phyloP scores from a whole-genome alignment of 495 filamentous ascomycete genomes.

The Pseudoneurospora amorphoporcata region DNA sequence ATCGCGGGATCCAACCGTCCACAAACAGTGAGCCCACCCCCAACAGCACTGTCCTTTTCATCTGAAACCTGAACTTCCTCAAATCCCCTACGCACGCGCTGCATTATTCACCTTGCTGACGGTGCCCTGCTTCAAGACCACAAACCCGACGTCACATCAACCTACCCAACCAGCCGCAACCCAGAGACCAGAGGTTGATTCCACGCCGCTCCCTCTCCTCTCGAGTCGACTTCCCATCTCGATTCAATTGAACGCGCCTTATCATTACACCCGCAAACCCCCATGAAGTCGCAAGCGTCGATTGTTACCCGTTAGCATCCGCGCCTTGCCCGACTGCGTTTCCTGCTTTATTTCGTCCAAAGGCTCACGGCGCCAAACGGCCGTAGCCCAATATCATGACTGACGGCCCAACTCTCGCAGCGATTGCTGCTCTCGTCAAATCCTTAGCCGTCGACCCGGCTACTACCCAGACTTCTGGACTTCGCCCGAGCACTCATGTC shows the following conservation, averaged over 20 bases:
- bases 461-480: constrained; percentile 16
- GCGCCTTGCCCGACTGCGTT: constrained; percentile 2
- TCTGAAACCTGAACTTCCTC: background rate
- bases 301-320: background rate
- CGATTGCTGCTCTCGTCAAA: constrained; percentile 52
- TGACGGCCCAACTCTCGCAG: constrained; percentile 52
- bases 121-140: background rate
- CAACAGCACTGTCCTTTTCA: background rate
- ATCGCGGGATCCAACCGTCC: background rate
- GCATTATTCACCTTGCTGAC: background rate
- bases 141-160: background rate
- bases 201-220: background rate
- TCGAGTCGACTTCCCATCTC: background rate
- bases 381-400: constrained; percentile 33
- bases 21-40: background rate
- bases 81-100: background rate
- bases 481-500: constrained; percentile 33
- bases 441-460: constrained; percentile 44
- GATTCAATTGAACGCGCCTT: background rate
- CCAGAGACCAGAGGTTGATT: background rate
- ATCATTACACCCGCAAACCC: background rate
- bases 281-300: constrained; percentile 4
- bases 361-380: constrained; percentile 10
- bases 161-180: background rate
- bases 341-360: constrained; percentile 4